Evolutionary conservation across 768 basidiomycete species (phyloP), one percentile per base, ranked within the genome.

Genomic region (Plicaturopsis crispa): DNA sequence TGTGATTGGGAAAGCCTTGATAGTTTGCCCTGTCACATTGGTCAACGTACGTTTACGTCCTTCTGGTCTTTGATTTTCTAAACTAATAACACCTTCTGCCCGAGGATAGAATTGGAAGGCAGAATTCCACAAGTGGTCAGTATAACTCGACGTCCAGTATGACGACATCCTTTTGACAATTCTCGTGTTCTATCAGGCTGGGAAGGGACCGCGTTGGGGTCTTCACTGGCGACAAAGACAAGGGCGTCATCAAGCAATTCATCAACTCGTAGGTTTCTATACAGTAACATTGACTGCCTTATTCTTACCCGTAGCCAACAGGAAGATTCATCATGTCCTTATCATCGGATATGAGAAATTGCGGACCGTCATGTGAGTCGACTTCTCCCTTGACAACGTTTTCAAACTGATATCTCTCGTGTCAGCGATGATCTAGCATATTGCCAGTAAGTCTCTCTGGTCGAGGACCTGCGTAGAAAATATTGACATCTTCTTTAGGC

Each of bases 261-360:
- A 66, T 80, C 37, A 78, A 84, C 51, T 75, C 76, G 84, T 84
- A 48, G 41, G 81, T 60, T 10, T 24, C 19, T 4, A 23, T 31
- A 12, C 20, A 36, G 19, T 14, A 24, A 13, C 31, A 12, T 33
- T 24, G 2, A n/a, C 21, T 43, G 5, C 35, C 19, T 36, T 31
- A 24, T 42, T 20, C 42, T 26, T 11, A 36, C 2, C 22, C 11
- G 12, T 20, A 2, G 41, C 35, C 36, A 36, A 5, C 49, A 87
- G 86, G 22, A 78, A 72, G 54, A 71, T 72, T 6, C 83, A 89
- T 48, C 83, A 91, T 40, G 88, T 98, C 2, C 66, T 99, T 14
- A 75, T 99, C 43, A 92, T 97, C 42, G 92, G 96, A 3, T 99
- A 99, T 54, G 96, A 98, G 53, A 80, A 85, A 37, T 69, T 96